Conservation (phyloP, 257 asterid species). For the Euphrasia confusa region DNA sequence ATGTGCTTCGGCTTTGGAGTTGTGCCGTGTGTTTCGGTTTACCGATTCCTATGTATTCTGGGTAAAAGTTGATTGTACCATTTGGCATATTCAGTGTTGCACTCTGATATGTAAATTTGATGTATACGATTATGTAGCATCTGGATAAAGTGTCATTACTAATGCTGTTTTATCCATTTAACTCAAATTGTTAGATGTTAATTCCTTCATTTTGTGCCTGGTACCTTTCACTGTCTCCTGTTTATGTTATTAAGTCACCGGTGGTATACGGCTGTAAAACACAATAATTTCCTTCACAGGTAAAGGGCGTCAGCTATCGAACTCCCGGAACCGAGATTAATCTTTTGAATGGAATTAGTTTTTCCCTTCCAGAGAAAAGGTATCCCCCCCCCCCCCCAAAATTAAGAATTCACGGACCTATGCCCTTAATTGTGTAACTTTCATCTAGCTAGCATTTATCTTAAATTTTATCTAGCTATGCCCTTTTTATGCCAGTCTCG, state of each 20-base stretch:
- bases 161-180: conserved; percentile 1
- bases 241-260: conserved; percentile 13
- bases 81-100: neutral
- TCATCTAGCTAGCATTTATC: neutral
- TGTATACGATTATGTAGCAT: conserved; percentile 10
- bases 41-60: too few species aligned
- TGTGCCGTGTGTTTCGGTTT: too few species aligned
- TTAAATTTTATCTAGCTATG: neutral
- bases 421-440: neutral
- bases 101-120: conserved; percentile 7
- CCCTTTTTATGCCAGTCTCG: neutral
- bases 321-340: conserved; percentile 80
- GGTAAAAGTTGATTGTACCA: neutral
- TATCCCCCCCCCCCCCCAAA: conserved; percentile 6
- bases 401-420: neutral
- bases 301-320: conserved; percentile 60
- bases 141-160: conserved; percentile 4
- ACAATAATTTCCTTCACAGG: conserved; percentile 32
- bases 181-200: conserved; percentile 5
- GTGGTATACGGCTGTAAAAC: neutral
- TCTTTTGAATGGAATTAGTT: conserved; percentile 58
- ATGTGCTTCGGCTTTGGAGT: too few species aligned
- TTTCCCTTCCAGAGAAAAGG: conserved; percentile 84
- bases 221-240: neutral
- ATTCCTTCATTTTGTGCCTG: conserved; percentile 19